These are phyloP conservation scores for Vigna radiata DNA, from an alignment of 306 rosid species.

Conservation along the genomic window DNA sequence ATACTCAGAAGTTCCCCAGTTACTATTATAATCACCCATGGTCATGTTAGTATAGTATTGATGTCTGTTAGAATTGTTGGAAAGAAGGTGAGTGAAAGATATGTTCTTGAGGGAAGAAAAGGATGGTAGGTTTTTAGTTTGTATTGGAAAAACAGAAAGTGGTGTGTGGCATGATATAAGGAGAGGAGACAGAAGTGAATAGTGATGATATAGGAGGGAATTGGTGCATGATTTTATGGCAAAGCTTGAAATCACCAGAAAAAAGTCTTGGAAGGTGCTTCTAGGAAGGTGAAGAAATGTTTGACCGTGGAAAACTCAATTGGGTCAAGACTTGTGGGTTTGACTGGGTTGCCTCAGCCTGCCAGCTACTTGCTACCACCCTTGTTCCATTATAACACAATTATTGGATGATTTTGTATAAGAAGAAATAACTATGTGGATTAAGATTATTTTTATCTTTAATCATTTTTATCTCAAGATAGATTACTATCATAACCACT, in stretches of 20 bases:
- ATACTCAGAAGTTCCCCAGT: conserved; percentile 57
- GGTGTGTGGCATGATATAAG: conserved; percentile 12
- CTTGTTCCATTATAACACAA: neutral
- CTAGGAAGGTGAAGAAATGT: conserved; percentile 64
- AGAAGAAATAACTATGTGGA: too few species aligned
- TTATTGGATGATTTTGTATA: neutral
- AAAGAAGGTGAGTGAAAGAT: conserved; percentile 60
- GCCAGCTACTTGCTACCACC: neutral
- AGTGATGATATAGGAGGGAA: neutral
- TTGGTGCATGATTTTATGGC: conserved; percentile 25
- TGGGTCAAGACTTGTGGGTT: conserved; percentile 85
- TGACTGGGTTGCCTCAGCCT: conserved; percentile 66
- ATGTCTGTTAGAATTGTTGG: conserved; percentile 39
- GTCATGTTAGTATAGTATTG: conserved; percentile 36
- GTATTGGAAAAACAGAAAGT: neutral
- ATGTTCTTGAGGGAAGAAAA: conserved; percentile 42
- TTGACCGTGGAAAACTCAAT: conserved; percentile 82
- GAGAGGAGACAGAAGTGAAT: neutral
- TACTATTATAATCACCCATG: conserved; percentile 46
- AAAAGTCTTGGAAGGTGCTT: conserved; percentile 56
- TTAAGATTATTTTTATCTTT: too few species aligned
- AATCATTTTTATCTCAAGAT: too few species aligned
- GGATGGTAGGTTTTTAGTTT: conserved; percentile 34
- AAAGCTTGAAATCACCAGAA: neutral
- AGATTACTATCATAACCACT: too few species aligned